These are phyloP conservation scores for Penicillium vulpinum DNA, from an alignment of 2,329 filamentous ascomycete genomes.

Conservation along the genomic window DNA sequence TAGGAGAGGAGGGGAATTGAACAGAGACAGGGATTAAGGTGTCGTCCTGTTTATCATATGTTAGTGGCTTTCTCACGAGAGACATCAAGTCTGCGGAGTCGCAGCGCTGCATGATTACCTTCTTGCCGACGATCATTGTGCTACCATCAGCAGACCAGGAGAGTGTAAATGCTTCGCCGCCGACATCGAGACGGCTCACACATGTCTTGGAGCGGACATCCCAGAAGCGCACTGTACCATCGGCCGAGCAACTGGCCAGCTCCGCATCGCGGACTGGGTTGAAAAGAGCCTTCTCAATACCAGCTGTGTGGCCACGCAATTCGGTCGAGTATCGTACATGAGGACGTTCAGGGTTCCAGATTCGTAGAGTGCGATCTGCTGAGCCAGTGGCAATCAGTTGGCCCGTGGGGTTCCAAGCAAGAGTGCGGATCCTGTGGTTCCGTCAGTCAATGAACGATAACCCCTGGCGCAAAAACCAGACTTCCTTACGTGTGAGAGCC, in stretches of 20 bases:
- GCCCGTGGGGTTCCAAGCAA: conserved; percentile 87
- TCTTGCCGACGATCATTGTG: conserved; percentile 48
- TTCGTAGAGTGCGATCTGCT: conserved; percentile 81
- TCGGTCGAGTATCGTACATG: conserved; percentile 50
- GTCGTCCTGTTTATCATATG: conserved; percentile 41
- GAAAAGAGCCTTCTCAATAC: conserved; percentile 51
- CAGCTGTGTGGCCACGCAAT: conserved; percentile 49
- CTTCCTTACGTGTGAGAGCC: conserved; percentile 62
- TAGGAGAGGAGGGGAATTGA: conserved; percentile 41
- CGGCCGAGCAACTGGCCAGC: conserved; percentile 50
- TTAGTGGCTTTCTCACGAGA: background rate
- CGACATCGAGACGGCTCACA: conserved; percentile 50
- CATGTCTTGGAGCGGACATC: conserved; percentile 52
- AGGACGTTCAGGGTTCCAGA: conserved; percentile 73
- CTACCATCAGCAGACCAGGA: conserved; percentile 52
- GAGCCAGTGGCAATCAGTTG: conserved; percentile 83
- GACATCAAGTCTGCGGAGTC: background rate
- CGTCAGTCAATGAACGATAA: conserved; percentile 6
- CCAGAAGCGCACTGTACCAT: conserved; percentile 54
- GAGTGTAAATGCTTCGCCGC: conserved; percentile 51
- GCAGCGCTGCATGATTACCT: conserved; percentile 34
- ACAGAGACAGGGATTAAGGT: conserved; percentile 49
- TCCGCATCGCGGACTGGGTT: conserved; percentile 53
- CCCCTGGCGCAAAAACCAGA: conserved; percentile 28
- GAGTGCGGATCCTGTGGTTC: conserved; percentile 64